Base-by-base conservation (phyloP, 2,329 filamentous ascomycete genomes). In the Cercospora sp. region DNA sequence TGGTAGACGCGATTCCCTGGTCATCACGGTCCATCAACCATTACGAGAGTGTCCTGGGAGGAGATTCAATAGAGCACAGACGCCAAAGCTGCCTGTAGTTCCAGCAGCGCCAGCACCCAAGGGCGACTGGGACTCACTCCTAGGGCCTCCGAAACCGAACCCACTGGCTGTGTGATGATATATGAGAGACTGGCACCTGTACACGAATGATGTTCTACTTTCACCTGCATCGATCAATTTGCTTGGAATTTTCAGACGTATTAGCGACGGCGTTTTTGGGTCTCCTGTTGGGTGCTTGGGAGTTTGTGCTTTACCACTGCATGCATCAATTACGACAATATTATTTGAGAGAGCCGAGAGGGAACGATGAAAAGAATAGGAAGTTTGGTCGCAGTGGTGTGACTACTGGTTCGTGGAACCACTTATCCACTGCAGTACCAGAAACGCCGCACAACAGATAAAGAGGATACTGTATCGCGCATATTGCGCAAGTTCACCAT, bases 1-100 rank as follows among this genome's bases (percentile, higher is more conserved):
- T 28, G 33, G 31, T 5, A 58, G 66, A 57, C 36, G 39, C 48
- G 58, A 55, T 20, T 64, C 53, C 28, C 20, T 48, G n/a, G 36
- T 58, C 9, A 33, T 68, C 23, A 68, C 66, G 2, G 62, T 70
- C 8, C 66, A 70, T 13, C 68, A 70, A 64, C 68, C 68, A 26
- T 42, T 70, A 5, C 63, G 68, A 63, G 66, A 68, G 26, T 68
- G 63, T 5, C 66, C 68, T 5, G 68, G 68, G 23, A 64, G 68
- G 31, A 68, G 67, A 45, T 70, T 68, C 64, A 63, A 64, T 33
- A 64, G 60, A 16, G 66, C 68, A 28, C 66, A 70, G 48, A 70
- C 68, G 30, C 67, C 64, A 7, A 59, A 59, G 55, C 48, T 31
- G 68, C 66, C 31, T 59, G 58, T 28, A 31, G 60, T 55, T 18